Percentiles rank a stretch among this genome's conserved stretches.
These are phyloP conservation scores for Penicillium rolfsii DNA, from an alignment of 2,329 filamentous ascomycete genomes.

Conservation along the genomic window DNA sequence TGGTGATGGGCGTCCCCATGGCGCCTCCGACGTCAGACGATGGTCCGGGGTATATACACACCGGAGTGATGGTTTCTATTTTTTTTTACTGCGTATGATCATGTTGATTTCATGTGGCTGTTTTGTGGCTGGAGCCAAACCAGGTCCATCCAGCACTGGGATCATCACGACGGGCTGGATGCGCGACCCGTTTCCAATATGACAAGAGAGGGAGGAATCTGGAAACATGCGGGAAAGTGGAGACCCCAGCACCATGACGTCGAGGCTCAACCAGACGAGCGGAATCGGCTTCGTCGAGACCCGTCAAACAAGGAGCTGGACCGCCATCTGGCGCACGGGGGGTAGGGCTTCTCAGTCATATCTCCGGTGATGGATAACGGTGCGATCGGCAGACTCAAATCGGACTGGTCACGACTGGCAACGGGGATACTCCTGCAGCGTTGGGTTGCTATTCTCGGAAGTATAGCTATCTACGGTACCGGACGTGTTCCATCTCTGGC, in stretches of 20 bases:
- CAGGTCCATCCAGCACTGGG: no score
- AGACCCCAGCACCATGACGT: conserved; percentile 22
- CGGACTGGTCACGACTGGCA: not conserved
- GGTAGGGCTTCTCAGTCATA: not conserved
- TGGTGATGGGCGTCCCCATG: conserved; percentile 6
- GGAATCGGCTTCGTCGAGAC: not conserved
- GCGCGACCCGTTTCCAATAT: no score
- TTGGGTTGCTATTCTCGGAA: not conserved
- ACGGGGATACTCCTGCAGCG: not conserved
- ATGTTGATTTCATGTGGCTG: no score
- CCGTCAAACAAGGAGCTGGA: conserved; percentile 9
- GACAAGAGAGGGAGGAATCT: not conserved
- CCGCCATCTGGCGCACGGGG: conserved; percentile 12
- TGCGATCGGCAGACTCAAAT: not conserved
- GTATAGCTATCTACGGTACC: no score
- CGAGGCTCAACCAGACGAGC: not conserved
- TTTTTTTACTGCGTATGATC: not conserved
- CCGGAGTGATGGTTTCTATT: not conserved
- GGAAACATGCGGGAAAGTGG: not conserved
- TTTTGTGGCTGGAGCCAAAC: no score
- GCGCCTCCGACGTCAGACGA: conserved; percentile 37
- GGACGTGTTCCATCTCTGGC: no score
- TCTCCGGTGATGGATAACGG: conserved; percentile 1
- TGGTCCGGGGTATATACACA: not conserved
- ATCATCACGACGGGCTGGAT: no score